phyloP scores from a whole-genome alignment of 495 filamentous ascomycete species.

The Platismatia glauca region DNA sequence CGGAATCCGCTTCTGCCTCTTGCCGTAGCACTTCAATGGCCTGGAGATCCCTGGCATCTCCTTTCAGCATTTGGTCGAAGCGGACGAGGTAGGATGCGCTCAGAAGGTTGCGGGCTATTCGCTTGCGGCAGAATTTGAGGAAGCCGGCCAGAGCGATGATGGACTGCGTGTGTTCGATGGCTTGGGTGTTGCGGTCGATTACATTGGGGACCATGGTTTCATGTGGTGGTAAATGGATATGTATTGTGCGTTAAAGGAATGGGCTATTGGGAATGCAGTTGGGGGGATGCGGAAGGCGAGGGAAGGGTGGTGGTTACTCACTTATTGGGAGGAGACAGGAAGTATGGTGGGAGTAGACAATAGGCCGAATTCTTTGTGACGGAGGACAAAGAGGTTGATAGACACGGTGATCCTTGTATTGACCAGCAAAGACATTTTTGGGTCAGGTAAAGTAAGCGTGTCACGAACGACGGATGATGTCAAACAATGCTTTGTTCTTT shows the following conservation, averaged over 20 bases:
- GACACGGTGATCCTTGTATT: neutral
- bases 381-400: neutral
- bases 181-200: neutral
- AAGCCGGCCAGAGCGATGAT: neutral
- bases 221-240: neutral
- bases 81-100: neutral
- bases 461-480: neutral
- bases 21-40: neutral
- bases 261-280: neutral
- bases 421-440: neutral
- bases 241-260: neutral
- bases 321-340: neutral
- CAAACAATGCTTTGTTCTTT: neutral
- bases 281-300: neutral
- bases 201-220: neutral
- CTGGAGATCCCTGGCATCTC: neutral
- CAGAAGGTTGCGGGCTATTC: neutral
- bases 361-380: neutral
- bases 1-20: neutral
- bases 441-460: neutral
- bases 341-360: neutral
- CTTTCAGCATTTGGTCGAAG: neutral
- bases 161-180: neutral
- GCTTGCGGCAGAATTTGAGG: neutral
- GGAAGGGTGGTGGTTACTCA: neutral